phyloP scores from a whole-genome alignment of 2,329 filamentous ascomycete genomes.

The Graphilbum fragrans region DNA sequence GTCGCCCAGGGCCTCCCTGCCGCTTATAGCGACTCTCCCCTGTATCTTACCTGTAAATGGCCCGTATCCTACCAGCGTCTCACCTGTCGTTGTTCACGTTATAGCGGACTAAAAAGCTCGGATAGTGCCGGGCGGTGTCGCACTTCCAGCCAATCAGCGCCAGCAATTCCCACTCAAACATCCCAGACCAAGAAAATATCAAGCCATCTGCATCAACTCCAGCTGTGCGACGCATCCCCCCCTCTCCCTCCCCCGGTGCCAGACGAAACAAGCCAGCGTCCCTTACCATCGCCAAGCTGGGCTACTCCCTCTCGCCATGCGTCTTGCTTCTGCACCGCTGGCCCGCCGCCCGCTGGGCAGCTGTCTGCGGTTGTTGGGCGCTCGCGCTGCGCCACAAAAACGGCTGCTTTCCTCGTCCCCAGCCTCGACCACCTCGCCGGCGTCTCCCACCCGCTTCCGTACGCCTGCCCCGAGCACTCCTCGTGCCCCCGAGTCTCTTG shows the following conservation, averaged over 20 bases:
- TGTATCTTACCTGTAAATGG: too few species aligned
- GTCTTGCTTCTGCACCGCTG: conserved; percentile 4
- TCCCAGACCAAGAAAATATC: too few species aligned
- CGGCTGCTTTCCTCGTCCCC: too few species aligned
- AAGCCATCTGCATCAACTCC: too few species aligned
- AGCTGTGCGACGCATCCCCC: neutral
- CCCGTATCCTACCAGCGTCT: too few species aligned
- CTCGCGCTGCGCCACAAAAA: too few species aligned
- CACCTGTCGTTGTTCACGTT: neutral
- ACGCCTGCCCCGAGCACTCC: neutral
- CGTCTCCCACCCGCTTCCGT: neutral
- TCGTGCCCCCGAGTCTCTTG: neutral
- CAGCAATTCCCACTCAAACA: too few species aligned
- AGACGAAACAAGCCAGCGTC: neutral
- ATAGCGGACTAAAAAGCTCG: neutral
- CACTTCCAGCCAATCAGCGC: neutral
- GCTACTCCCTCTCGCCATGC: neutral
- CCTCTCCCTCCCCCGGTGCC: too few species aligned
- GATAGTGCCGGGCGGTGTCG: conserved; percentile 1
- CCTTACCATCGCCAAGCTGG: neutral
- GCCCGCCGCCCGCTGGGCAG: conserved; percentile 8
- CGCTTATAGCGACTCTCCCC: too few species aligned
- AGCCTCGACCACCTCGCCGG: neutral
- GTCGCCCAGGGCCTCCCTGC: too few species aligned
- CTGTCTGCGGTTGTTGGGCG: conserved; percentile 3